Percentiles rank a stretch among this genome's conserved stretches.
phyloP scores from a whole-genome alignment of 140 eudicot genomes.

The Stevia rebaudiana region DNA sequence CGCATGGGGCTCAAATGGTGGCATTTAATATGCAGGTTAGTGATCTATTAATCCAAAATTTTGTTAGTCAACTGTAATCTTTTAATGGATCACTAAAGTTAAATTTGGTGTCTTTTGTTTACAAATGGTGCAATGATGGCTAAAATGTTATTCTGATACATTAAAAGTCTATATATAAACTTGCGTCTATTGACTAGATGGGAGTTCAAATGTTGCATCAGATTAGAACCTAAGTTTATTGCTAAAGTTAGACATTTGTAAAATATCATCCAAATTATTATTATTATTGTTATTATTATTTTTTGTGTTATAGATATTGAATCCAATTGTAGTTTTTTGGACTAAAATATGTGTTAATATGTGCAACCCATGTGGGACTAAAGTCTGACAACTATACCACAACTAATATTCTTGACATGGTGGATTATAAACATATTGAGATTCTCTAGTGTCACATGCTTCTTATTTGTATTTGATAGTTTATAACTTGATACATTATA shows the following conservation, averaged over 20 bases:
- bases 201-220: not conserved
- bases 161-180: not conserved
- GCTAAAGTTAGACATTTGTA: not conserved
- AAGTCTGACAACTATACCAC: not conserved
- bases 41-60: constrained; percentile 1
- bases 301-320: not conserved
- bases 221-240: not conserved
- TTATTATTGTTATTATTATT: too few species aligned
- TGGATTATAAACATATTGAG: not conserved
- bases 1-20: constrained; percentile 99
- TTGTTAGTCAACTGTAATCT: not conserved
- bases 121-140: not conserved
- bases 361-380: not conserved
- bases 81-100: not conserved
- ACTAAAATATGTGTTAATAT: not conserved
- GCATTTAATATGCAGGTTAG: constrained; percentile 92
- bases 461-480: not conserved
- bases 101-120: not conserved
- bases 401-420: not conserved
- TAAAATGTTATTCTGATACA: not conserved
- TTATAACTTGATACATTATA: not conserved
- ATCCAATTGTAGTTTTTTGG: not conserved
- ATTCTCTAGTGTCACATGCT: not conserved
- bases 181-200: not conserved
- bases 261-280: too few species aligned